Evolutionary conservation across 176 grass and related monocot genomes (phyloP), one percentile per base, ranked within the genome.

Genomic region (Musa beccarii): DNA sequence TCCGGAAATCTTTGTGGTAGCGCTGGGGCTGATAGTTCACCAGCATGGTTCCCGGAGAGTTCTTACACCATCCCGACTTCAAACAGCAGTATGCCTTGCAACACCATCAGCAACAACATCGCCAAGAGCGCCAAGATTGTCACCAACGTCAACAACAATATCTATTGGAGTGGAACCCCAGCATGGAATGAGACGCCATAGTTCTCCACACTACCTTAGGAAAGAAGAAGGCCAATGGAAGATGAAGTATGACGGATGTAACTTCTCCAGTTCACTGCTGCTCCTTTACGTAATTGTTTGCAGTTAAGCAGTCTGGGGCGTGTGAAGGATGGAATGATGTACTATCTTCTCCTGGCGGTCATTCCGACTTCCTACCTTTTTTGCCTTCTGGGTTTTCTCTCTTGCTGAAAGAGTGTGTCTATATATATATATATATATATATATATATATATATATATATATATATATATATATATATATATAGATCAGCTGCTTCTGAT

Each of bases 101-200:
- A 5, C 34, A 43, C 0, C 34, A 43, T 43, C 34, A 43, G 34
- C 34, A 43, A 74, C 28, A 73, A 79, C 62, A 53, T 61, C 56
- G 57, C 57, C 19, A 72, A 57, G 26, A 80, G 51, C 52, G 76
- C 54, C 52, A 85, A 69, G 22, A 70, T 65, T 7, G 28, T 29
- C 71, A 71, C 61, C 66, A 75, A 67, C 50, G 21, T 23, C 22
- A 84, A 68, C 16, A 59, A 59, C 55, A 5, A 2, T 12, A 80
- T 43, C 71, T 69, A 85, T 53, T 85, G 83, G 83, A 76, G 51
- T 76, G 71, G 77, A 54, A 66, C 51, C 52, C 17, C 69, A 69
- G 34, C 73, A 49, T 84, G 82, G 82, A 84, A 73, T 14, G 82
- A 84, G 52, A 84, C 76, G 71, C 72, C 63, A 3, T 78, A 80